Evolutionary conservation across 2,329 filamentous ascomycete genomes (phyloP), one percentile per base, ranked within the genome.

Genomic region (Verruconis gallopava): DNA sequence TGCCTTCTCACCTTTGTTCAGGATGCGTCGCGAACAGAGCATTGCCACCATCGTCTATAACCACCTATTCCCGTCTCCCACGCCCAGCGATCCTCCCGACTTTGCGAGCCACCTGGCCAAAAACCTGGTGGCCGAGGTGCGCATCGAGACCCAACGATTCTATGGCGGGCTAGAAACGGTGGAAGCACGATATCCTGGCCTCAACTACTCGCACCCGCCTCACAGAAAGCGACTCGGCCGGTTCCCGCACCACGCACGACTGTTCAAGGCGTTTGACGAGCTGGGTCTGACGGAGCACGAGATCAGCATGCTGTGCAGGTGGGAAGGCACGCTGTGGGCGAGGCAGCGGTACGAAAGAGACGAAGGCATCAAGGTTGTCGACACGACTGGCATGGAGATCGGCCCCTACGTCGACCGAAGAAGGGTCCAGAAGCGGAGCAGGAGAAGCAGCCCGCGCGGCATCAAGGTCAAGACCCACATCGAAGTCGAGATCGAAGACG

Each of bases 301-400:
- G 56, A 84, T 89, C 50, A 69, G 75, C 42, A 67, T 68, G 38
- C 66, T 88, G 55, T 86, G 82, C 45, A 79, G 82, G 54, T 89
- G 82, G 82, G 82, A 88, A 63, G 82, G 82, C 44, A 88, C 82
- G 6, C 77, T 79, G 47, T 88, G 82, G 82, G 83, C 83, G 47
- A 79, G 85, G 55, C 80, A 86, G 55, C 74, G 81, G 42, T 89
- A 78, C 55, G 82, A 89, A 65, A 71, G 72, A 44, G 82, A 88
- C 54, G 79, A 85, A 53, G 77, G 77, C 22, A 70, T 81, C 45
- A 63, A 62, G 21, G 85, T 89, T 47, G 61, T 65, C 37, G 83
- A 89, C 54, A 85, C 82, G 4, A 79, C 81, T 1, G 73, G 72
- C 40, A 77, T 83, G 51, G 78, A 73, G 18, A 77, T 88, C 44